Base-by-base conservation (phyloP, 805 yeast genomes). In the Zygoascus bituminiphila region DNA sequence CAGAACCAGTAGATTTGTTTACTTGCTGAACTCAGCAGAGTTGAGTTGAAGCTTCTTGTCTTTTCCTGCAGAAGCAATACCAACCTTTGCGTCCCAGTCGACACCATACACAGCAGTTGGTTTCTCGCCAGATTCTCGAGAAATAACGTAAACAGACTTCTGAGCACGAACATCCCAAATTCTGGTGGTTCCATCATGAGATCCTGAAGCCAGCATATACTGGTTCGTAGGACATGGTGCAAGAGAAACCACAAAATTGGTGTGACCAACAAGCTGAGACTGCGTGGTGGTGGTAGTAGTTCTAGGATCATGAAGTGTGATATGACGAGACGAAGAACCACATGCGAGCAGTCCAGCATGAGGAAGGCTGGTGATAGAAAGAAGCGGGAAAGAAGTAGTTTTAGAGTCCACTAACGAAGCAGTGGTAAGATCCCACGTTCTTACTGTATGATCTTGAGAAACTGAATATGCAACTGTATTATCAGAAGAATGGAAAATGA, bases 291-390 rank as follows among this genome's bases (percentile, higher is more conserved):
- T 73, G 6, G 47, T 36, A 0, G 78, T 66, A 23, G 66, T 68
- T 63, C 98, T 78, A 41, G 98, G 97, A 64, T 93, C 98, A 61
- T 88, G 95, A 52, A 93, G 72, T 47, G 88, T 82, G 54, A 93
- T 89, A 66, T 93, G 98, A 67, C 98, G 83, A n/a, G 97, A 97
- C 10, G 96, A 83, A 1, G 97, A 88, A n/a, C 98, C 98, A 49
- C 91, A 79, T 7, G 89, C 95, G 25, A 93, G 68, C 48, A 93
- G 70, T 12, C 60, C 61, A 53, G 85, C 78, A 46, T 82, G 69
- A 45, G 77, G 72, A 52, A 93, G 71, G 56, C 81, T 81, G 25
- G 81, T 72, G 24, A 89, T 67, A 0, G 96, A 85, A 41, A 89
- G 73, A 54, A 93, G 73, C 9, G 98, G 82, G 65, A 78, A 89